Base-by-base conservation (phyloP, 305 asterid species). In the Ajuga reptans region DNA sequence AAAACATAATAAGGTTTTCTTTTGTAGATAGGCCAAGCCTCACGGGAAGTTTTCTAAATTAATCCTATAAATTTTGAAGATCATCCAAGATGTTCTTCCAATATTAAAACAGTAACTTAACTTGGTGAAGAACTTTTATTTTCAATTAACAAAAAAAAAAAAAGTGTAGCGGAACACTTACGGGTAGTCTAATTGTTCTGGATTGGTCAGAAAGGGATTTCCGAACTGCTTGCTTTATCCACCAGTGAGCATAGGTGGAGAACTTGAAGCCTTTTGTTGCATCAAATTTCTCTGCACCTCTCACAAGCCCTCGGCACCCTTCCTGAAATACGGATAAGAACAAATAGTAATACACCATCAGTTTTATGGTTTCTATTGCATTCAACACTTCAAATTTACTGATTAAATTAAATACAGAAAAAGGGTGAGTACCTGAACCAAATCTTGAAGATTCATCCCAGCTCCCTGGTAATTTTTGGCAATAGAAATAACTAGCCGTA, bases 181-280 rank as follows among this genome's bases (percentile, higher is more conserved):
- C 97, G 3, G 98, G 98, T 64, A 92, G 75, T 72, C 98, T 76
- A 76, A 92, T 90, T 50, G 84, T 90, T 80, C 97, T 85, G 21
- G 95, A 92, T 70, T 87, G 98, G 72, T 90, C 96, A 56, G 97
- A 92, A 72, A 92, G 98, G 37, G 96, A 85, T 77, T 87, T 92
- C 18, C 98, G 80, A 72, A 92, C 95, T 8, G 98, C 89, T 78
- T 92, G 97, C 72, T 84, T 92, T 64, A 92, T 90, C 98, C 98
- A 92, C 98, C 97, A 90, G 80, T 92, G 96, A 77, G 98, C 98
- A 73, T 92, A 92, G 43, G 98, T 92, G 45, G 98, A 92, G 86
- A 92, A 92, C 67, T 88, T 92, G 80, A 90, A 90, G 70, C 98
- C 98, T 78, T 83, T 92, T 1, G 96, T 64, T 51, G 98, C 98